Evolutionary conservation across 2,329 filamentous ascomycete genomes (phyloP).

Genomic region (Monilinia fructigena): DNA sequence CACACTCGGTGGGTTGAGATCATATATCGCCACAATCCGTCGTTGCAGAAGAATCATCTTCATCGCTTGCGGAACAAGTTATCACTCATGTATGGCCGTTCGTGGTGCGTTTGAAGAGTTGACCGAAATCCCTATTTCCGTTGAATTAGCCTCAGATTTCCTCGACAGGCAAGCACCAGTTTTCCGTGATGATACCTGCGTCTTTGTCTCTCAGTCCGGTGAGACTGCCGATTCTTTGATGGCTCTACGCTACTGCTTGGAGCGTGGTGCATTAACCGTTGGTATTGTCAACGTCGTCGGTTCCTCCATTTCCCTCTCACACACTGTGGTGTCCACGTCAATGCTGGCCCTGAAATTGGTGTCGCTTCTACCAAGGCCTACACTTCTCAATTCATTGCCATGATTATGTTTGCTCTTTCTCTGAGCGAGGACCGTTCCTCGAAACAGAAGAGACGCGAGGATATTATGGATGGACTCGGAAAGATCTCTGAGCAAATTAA

Average conservation of each 20-base stretch:
- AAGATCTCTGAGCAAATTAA: conserved; percentile 90
- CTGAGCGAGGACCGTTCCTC: conserved; percentile 95
- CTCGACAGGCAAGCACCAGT: conserved; percentile 93
- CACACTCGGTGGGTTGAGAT: conserved; percentile 90
- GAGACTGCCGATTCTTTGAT: conserved; percentile 97
- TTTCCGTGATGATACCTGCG: conserved; percentile 98
- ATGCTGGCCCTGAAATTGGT: conserved; percentile 97
- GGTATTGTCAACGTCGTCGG: conserved; percentile 98
- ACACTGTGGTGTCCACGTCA: conserved; percentile 99
- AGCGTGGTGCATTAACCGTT: conserved; percentile 94
- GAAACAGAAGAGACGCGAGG: conserved; percentile 85
- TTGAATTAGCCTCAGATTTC: conserved; percentile 97
- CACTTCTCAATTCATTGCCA: conserved; percentile 98
- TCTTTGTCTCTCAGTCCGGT: conserved; percentile 98
- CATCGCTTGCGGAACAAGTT: conserved; percentile 97
- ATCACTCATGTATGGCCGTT: conserved; percentile 99
- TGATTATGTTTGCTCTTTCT: conserved; percentile 99
- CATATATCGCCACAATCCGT: conserved; percentile 95
- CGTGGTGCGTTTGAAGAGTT: conserved; percentile 97
- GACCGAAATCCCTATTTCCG: conserved; percentile 94
- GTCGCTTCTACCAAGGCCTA: conserved; percentile 99
- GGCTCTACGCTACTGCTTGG: conserved; percentile 96
- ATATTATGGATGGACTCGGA: conserved; percentile 91
- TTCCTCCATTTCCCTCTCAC: conserved; percentile 97
- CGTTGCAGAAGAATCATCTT: conserved; percentile 97